These are phyloP conservation scores for Crepidotus sp. DNA, from an alignment of 1,284 basidiomycete genomes.

Conservation along the genomic window DNA sequence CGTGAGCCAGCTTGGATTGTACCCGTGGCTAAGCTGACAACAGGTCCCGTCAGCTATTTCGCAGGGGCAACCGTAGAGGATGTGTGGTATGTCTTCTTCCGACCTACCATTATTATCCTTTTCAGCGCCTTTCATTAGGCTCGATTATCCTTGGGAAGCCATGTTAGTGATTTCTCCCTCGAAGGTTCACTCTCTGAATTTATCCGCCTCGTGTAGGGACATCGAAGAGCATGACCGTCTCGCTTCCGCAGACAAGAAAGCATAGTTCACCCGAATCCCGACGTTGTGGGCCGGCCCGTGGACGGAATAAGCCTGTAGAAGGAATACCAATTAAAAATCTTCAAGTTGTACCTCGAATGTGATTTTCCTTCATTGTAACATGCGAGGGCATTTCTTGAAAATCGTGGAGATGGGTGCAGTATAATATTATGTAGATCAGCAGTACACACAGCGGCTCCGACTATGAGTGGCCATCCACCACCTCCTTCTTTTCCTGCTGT, in stretches of 20 bases:
- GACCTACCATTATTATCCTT: slow-evolving; percentile 10
- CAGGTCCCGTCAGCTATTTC: slow-evolving; percentile 46
- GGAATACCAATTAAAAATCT: too few relatives aligned
- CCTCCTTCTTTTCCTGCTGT: not conserved
- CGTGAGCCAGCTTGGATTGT: slow-evolving; percentile 42
- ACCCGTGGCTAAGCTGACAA: slow-evolving; percentile 8
- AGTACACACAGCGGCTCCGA: slow-evolving; percentile 4
- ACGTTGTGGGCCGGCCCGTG: too few relatives aligned
- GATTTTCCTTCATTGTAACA: not conserved
- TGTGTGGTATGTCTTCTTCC: slow-evolving; percentile 37
- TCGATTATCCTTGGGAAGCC: slow-evolving; percentile 82
- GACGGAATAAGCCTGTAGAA: too few relatives aligned
- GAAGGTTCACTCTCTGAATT: not conserved
- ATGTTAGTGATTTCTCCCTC: slow-evolving; percentile 36
- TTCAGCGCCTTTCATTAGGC: slow-evolving; percentile 36
- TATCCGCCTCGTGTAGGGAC: slow-evolving; percentile 36
- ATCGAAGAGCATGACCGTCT: slow-evolving; percentile 72
- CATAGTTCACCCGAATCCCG: not conserved
- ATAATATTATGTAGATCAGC: slow-evolving; percentile 16
- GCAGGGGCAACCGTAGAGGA: slow-evolving; percentile 59
- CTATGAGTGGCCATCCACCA: slow-evolving; percentile 4
- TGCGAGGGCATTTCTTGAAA: not conserved
- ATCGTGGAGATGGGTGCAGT: slow-evolving; percentile 5
- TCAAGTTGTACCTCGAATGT: not conserved
- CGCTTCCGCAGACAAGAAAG: slow-evolving; percentile 31